Conservation (phyloP, 805 yeast genomes). For the Candida broadrunensis region DNA sequence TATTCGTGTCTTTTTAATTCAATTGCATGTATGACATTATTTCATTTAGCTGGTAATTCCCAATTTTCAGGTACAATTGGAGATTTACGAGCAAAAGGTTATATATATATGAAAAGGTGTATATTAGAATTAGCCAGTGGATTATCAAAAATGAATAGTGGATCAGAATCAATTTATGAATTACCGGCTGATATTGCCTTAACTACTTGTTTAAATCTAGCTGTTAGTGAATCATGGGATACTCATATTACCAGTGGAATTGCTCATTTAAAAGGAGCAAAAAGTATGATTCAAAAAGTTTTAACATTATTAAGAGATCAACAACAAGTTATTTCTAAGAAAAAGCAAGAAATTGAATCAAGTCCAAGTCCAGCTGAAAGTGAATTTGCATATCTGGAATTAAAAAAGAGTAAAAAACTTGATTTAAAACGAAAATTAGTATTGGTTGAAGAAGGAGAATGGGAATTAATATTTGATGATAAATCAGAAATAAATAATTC, state of each 20-base stretch:
- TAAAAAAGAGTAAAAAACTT: conserved; percentile 4
- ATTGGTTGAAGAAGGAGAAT: conserved; percentile 28
- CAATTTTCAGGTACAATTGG: conserved; percentile 41
- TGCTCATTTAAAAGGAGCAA: conserved; percentile 67
- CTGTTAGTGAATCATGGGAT: conserved; percentile 69
- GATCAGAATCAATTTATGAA: conserved; percentile 5
- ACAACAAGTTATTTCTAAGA: conserved; percentile 12
- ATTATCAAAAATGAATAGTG: conserved; percentile 24
- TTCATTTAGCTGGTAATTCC: conserved; percentile 45
- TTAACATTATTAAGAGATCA: conserved; percentile 25
- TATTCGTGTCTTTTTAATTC: conserved; percentile 60
- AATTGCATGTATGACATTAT: conserved; percentile 63
- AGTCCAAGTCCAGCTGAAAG: conserved; percentile 7
- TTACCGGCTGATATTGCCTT: conserved; percentile 65
- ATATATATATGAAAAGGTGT: conserved; percentile 57
- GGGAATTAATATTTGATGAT: conserved; percentile 24
- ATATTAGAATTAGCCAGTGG: conserved; percentile 60
- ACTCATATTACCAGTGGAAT: conserved; percentile 65
- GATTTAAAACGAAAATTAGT: conserved; percentile 22
- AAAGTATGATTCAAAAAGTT: conserved; percentile 54
- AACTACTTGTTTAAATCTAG: conserved; percentile 60
- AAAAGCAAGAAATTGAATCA: conserved; percentile 8
- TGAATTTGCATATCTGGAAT: conserved; percentile 6
- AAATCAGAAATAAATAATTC: conserved; percentile 3
- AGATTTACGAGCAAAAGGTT: conserved; percentile 47